Evolutionary conservation across 805 yeast species (phyloP).

Genomic region (Candida alai): DNA sequence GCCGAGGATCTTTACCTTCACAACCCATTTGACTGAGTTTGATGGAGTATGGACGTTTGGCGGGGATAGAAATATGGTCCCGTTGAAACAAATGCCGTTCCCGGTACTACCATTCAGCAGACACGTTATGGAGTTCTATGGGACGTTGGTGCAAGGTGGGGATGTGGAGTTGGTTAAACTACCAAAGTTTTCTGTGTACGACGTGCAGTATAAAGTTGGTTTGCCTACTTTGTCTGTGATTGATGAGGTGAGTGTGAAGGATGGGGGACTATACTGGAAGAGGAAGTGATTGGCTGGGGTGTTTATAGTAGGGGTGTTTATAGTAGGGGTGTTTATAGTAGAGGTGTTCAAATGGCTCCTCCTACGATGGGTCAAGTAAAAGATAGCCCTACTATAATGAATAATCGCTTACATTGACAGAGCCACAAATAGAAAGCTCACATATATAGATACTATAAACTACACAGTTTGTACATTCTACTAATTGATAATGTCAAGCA

Average conservation of each 20-base stretch:
- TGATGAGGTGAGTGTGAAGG: constrained; percentile 14
- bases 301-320: too few species aligned
- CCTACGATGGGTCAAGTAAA: too few species aligned
- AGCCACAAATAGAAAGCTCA: too few species aligned
- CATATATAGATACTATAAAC: not conserved
- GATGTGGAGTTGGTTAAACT: constrained; percentile 26
- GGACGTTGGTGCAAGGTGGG: constrained; percentile 9
- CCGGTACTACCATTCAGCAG: constrained; percentile 64
- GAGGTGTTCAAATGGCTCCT: too few species aligned
- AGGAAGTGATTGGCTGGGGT: constrained; percentile 1
- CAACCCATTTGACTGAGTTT: constrained; percentile 39
- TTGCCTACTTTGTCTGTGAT: constrained; percentile 41
- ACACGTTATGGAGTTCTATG: constrained; percentile 36
- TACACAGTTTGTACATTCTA: constrained; percentile 1
- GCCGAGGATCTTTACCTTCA: constrained; percentile 59
- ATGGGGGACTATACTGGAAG: constrained; percentile 15
- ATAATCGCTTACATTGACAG: too few species aligned
- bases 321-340: too few species aligned
- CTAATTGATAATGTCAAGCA: constrained; percentile 42
- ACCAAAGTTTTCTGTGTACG: constrained; percentile 65
- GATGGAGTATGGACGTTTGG: constrained; percentile 25
- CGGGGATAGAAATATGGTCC: constrained; percentile 21
- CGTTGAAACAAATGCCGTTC: constrained; percentile 30
- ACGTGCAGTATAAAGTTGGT: constrained; percentile 61
- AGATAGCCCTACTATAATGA: too few species aligned